Percentiles rank a stretch among this genome's conserved stretches.
Evolutionary conservation across 139 green algal genomes (phyloP).

Genomic region (Coccomyxa sp.): DNA sequence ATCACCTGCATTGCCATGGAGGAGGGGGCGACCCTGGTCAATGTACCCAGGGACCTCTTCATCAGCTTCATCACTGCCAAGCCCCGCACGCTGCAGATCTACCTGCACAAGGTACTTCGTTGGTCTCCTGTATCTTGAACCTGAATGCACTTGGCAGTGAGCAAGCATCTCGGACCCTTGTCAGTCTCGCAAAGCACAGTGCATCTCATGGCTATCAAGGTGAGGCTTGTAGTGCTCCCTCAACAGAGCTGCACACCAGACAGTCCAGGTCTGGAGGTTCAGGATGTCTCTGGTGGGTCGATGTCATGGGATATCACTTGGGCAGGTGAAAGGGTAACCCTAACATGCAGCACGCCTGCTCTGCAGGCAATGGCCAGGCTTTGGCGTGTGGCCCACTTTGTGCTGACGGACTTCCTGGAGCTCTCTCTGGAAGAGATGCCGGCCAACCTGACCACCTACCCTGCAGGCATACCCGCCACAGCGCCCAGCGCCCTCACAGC

Average conservation of each 20-base stretch:
- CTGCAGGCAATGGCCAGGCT: conserved; percentile 63
- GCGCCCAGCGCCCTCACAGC: not conserved
- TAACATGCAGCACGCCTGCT: too few relatives aligned
- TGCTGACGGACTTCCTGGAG: conserved; percentile 64
- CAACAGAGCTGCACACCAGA: too few relatives aligned
- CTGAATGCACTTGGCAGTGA: too few relatives aligned
- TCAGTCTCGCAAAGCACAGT: too few relatives aligned
- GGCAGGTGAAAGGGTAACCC: too few relatives aligned
- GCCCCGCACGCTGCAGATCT: conserved; percentile 65
- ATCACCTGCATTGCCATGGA: conserved; percentile 65
- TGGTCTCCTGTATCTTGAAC: too few relatives aligned
- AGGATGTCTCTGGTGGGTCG: too few relatives aligned
- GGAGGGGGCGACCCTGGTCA: conserved; percentile 53
- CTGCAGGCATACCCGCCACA: not conserved
- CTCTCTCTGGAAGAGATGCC: conserved; percentile 28
- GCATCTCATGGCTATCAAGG: too few relatives aligned
- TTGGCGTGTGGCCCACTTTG: conserved; percentile 78
- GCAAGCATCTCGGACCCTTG: too few relatives aligned
- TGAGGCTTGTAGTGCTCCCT: too few relatives aligned
- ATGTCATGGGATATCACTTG: too few relatives aligned
- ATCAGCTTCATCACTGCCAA: conserved; percentile 51
- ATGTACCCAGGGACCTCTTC: conserved; percentile 60
- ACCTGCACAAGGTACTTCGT: conserved; percentile 68
- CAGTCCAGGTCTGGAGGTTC: too few relatives aligned
- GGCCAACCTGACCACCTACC: not conserved